A percentile compares a stretch with the other conserved stretches of the same genome.
Evolutionary conservation across 2,329 filamentous ascomycete species (phyloP).

Genomic region (Fusarium avenaceum): DNA sequence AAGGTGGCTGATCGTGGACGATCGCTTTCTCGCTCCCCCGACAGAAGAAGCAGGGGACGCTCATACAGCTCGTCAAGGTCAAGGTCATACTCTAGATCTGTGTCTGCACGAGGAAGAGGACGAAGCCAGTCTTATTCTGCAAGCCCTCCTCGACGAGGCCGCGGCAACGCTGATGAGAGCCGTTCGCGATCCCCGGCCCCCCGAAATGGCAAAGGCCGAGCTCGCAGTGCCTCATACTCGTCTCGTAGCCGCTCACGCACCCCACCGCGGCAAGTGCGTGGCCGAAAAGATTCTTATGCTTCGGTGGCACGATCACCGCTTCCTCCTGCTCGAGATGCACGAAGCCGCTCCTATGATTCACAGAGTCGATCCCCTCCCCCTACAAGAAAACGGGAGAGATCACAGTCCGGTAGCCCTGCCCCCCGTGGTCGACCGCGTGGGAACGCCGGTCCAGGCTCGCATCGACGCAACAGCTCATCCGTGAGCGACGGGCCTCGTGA

Average conservation of each 20-base stretch:
- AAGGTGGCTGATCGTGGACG: slow-evolving; percentile 47
- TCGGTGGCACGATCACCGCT: slow-evolving; percentile 45
- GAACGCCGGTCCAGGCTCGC: slow-evolving; percentile 32
- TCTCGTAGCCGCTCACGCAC: slow-evolving; percentile 53
- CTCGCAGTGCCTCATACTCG: slow-evolving; percentile 51
- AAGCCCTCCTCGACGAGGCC: slow-evolving; percentile 50
- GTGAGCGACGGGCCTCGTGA: slow-evolving; percentile 49
- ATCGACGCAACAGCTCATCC: slow-evolving; percentile 54
- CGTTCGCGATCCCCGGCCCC: slow-evolving; percentile 51
- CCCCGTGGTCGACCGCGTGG: slow-evolving; percentile 43
- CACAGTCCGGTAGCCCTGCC: slow-evolving; percentile 42
- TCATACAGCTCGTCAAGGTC: slow-evolving; percentile 56
- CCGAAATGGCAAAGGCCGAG: slow-evolving; percentile 46
- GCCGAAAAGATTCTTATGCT: slow-evolving; percentile 39
- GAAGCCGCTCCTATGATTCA: slow-evolving; percentile 45
- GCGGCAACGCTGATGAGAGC: slow-evolving; percentile 46
- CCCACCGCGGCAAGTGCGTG: slow-evolving; percentile 42
- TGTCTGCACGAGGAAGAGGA: slow-evolving; percentile 46
- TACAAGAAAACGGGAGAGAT: slow-evolving; percentile 39
- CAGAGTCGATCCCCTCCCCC: slow-evolving; percentile 44
- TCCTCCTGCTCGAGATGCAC: slow-evolving; percentile 36
- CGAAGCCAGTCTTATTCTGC: slow-evolving; percentile 49
- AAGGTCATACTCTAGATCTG: slow-evolving; percentile 62
- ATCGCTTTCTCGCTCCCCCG: slow-evolving; percentile 50
- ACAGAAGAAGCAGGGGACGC: slow-evolving; percentile 44